Evolutionary conservation across 148 eudicot genomes (phyloP).

Genomic region (Amaranthus hypochondriacus): DNA sequence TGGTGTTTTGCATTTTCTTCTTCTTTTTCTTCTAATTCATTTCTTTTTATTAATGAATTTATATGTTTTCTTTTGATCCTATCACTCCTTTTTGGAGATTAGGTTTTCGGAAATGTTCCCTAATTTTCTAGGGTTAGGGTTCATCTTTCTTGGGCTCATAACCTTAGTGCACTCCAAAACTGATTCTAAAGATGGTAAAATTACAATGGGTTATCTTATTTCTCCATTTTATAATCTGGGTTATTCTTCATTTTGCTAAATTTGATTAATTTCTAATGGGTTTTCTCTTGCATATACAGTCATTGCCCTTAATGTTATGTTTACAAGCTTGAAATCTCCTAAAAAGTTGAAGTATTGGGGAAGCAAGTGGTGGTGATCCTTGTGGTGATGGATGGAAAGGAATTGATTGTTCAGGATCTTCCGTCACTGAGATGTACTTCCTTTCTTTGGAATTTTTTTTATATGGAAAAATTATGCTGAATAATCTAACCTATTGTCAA

Average conservation of each 20-base stretch:
- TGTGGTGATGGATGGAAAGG: constrained; percentile 69
- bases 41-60: neutral
- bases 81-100: constrained; percentile 9
- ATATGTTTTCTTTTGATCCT: constrained; percentile 15
- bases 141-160: constrained; percentile 24
- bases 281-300: constrained; percentile 27
- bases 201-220: constrained; percentile 8
- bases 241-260: neutral
- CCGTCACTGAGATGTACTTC: constrained; percentile 54
- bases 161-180: constrained; percentile 42
- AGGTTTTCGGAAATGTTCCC: constrained; percentile 34
- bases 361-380: constrained; percentile 66
- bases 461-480: neutral
- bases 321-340: constrained; percentile 46
- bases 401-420: constrained; percentile 49
- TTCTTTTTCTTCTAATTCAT: neutral
- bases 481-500: no score
- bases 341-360: constrained; percentile 48
- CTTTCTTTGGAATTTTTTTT: neutral
- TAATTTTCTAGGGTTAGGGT: constrained; percentile 26
- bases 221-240: constrained; percentile 17
- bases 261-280: neutral
- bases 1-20: constrained; percentile 12
- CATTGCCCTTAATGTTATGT: constrained; percentile 58
- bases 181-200: constrained; percentile 38